A percentile compares a stretch with the other conserved stretches of the same genome.
Conservation (phyloP, 495 filamentous ascomycete species). For the Xylaria flabelliformis region DNA sequence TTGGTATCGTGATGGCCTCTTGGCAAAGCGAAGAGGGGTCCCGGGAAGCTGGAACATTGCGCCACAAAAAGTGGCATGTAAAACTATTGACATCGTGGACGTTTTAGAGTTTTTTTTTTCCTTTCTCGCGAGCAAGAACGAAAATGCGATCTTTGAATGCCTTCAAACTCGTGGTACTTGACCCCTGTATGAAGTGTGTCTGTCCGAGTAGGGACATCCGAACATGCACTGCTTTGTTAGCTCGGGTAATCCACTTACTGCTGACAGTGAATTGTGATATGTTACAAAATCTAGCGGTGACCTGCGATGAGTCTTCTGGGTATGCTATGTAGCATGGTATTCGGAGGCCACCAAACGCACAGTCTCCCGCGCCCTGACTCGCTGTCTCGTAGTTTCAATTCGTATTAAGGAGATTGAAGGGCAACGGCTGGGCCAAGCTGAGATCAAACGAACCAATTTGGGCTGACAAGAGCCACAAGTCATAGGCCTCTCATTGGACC, state of each 20-base stretch:
- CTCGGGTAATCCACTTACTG: background rate
- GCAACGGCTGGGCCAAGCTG: conserved; percentile 12
- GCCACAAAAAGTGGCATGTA: conserved; percentile 20
- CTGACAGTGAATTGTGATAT: background rate
- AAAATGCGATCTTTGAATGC: background rate
- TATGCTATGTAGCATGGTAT: background rate
- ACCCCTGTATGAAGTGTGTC: background rate
- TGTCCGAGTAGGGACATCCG: background rate
- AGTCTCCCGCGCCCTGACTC: background rate
- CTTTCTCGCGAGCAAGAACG: background rate
- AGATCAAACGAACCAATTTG: background rate
- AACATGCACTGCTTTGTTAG: background rate
- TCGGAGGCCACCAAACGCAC: background rate
- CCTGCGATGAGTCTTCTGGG: background rate
- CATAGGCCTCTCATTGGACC: background rate
- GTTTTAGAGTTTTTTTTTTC: background rate
- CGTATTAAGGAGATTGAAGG: conserved; percentile 27
- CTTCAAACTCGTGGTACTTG: background rate
- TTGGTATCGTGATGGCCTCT: conserved; percentile 11
- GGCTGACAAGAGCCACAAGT: conserved; percentile 22
- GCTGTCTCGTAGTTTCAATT: conserved; percentile 1
- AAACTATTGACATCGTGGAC: background rate
- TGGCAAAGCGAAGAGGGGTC: conserved; percentile 4
- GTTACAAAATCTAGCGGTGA: conserved; percentile 1
- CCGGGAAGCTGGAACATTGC: conserved; percentile 13